These are phyloP conservation scores for Phytopythium mirpurense DNA, from an alignment of 352 stramenopile genomes.

Conservation along the genomic window DNA sequence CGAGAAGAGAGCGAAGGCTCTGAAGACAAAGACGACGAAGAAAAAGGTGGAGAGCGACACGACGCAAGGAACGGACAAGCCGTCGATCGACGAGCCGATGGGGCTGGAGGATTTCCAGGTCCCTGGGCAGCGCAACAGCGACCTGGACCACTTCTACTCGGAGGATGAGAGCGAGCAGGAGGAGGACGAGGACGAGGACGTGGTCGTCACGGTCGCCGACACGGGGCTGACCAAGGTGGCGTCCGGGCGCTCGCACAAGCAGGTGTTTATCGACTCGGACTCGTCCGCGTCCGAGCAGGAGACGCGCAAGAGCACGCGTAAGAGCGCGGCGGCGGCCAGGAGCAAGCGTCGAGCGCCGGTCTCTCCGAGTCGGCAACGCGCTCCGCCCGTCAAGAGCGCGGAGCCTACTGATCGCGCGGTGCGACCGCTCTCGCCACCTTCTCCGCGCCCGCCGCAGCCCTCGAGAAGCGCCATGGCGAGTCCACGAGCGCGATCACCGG, in stretches of 20 bases:
- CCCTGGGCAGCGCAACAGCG: conserved; percentile 38
- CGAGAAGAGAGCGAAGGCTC: background rate
- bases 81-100: conserved; percentile 31
- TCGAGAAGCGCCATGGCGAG: background rate
- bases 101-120: conserved; percentile 79
- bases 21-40: background rate
- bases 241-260: conserved; percentile 52
- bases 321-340: background rate
- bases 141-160: conserved; percentile 79
- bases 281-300: conserved; percentile 37
- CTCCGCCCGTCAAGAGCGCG: background rate
- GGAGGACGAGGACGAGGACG: conserved; percentile 35
- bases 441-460: background rate
- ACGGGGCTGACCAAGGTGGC: conserved; percentile 18
- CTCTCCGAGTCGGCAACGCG: background rate
- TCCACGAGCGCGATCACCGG: background rate
- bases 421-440: background rate
- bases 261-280: conserved; percentile 69
- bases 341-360: background rate
- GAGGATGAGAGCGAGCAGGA: conserved; percentile 61
- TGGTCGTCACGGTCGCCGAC: conserved; percentile 39
- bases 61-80: conserved; percentile 10
- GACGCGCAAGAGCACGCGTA: background rate
- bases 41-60: background rate
- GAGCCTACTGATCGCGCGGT: background rate